Percentiles rank a stretch among this genome's conserved stretches.
Evolutionary conservation across 2,329 filamentous ascomycete genomes (phyloP).

Genomic region (Mycosphaerella sp.): DNA sequence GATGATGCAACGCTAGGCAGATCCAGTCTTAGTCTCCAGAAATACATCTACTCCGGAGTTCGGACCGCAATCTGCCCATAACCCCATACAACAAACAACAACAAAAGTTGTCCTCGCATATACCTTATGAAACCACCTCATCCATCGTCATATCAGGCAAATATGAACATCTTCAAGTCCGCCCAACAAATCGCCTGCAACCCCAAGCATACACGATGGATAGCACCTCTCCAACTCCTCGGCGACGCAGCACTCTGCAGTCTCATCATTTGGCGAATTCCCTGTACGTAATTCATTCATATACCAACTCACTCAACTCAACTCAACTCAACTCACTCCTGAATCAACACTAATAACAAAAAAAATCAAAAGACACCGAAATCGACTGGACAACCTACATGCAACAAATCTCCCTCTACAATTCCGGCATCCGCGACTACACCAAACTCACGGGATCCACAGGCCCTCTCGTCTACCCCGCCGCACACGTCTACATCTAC

Average conservation of each 20-base stretch:
- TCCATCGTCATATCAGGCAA: background rate
- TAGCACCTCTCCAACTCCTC: slow-evolving; percentile 61
- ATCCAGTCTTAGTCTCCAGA: too few species aligned
- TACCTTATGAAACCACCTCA: background rate
- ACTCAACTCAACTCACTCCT: too few species aligned
- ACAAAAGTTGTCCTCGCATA: background rate
- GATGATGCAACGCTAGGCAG: too few species aligned
- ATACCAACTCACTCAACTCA: too few species aligned
- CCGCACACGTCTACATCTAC: slow-evolving; percentile 88
- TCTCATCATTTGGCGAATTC: slow-evolving; percentile 71
- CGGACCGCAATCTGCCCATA: too few species aligned
- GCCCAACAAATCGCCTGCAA: slow-evolving; percentile 44
- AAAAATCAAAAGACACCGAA: slow-evolving; percentile 66
- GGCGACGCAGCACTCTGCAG: slow-evolving; percentile 66
- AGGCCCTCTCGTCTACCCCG: slow-evolving; percentile 91
- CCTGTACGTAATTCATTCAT: slow-evolving; percentile 60
- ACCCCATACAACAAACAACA: background rate
- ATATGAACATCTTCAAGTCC: slow-evolving; percentile 37
- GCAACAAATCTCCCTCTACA: slow-evolving; percentile 77
- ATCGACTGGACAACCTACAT: slow-evolving; percentile 98
- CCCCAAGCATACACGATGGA: slow-evolving; percentile 54
- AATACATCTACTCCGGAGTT: too few species aligned
- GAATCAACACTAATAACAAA: background rate
- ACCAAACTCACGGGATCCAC: slow-evolving; percentile 77
- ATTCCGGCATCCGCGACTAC: slow-evolving; percentile 84